Percentiles rank a stretch among this genome's conserved stretches.
Conservation (phyloP, 257 asterid species). For the Cordia subcordata region DNA sequence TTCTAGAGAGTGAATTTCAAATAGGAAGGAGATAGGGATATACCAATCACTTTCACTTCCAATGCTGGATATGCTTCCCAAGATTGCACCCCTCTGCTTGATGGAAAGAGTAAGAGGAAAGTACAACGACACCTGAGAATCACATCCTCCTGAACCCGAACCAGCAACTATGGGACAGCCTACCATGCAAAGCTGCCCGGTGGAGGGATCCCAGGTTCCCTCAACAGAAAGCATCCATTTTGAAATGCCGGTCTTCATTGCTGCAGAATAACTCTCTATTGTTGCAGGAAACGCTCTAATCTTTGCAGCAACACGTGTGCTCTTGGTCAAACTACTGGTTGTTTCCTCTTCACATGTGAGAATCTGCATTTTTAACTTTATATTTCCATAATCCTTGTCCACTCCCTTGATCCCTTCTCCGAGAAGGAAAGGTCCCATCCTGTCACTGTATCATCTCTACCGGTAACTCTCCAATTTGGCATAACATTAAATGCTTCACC, state of each 20-base stretch:
- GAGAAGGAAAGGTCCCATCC: not conserved
- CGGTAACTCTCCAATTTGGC: conserved; percentile 6
- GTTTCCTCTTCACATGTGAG: conserved; percentile 10
- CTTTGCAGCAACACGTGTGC: conserved; percentile 13
- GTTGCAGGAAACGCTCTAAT: conserved; percentile 6
- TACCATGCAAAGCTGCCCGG: conserved; percentile 18
- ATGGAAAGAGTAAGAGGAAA: conserved; percentile 14
- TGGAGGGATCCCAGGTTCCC: conserved; percentile 22
- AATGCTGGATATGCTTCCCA: conserved; percentile 16
- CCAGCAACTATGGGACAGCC: conserved; percentile 6
- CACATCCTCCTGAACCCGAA: conserved; percentile 13
- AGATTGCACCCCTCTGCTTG: conserved; percentile 12
- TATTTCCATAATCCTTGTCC: not conserved
- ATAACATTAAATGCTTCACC: not conserved
- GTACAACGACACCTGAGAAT: conserved; percentile 12
- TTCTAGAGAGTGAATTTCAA: not conserved
- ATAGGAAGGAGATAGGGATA: conserved; percentile 6
- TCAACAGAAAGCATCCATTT: conserved; percentile 16
- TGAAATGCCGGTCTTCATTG: conserved; percentile 11
- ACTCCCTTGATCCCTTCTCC: not conserved
- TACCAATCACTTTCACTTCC: not conserved
- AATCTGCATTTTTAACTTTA: conserved; percentile 9
- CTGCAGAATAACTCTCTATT: not conserved
- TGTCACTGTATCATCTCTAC: not conserved
- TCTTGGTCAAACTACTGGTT: not conserved